Base-by-base conservation (phyloP, 2,329 filamentous ascomycete genomes). In the Berkeleyomyces basicola region DNA sequence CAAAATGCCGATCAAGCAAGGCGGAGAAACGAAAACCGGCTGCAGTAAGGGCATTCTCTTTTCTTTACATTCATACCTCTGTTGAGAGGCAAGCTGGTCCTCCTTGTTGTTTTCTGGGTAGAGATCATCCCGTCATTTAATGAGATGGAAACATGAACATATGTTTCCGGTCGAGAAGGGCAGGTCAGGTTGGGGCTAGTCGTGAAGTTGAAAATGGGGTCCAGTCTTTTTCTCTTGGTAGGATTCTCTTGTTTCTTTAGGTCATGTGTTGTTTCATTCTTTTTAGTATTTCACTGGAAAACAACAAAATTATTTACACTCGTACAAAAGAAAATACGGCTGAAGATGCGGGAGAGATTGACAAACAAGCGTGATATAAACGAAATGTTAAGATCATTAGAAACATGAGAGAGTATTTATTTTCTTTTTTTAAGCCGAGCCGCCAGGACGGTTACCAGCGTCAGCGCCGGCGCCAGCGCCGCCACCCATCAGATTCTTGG, bases 401-500 rank as follows among this genome's bases (percentile, higher is more conserved):
- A 4, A 49, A 49, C 46, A 49, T 49, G 31, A 49, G 31, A 7
- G 46, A 49, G 9, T 33, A 31, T 58, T 58, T 58, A 37, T n/a
- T 40, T 58, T 59, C 14, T 63, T 14, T 33, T 9, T 58, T 61
- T 64, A 64, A n/a, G 60, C 43, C 16, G 62, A 49, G 51, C 51
- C 51, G 39, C 66, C 65, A n/a, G 67, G 69, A 57, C 70, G 70
- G 37, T 67, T 66, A 9, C 68, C 67, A 63, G 65, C 68, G 53
- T 66, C 71, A 53, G 69, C 68, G 33, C 66, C 70, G 37, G 68
- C 66, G 7, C 67, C 67, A 60, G 65, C 68, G 51, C 70, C 71
- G 16, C 74, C 73, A 16, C 75, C 76, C 75, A 78, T 77, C 75
- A 78, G 75, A 65, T 72, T 74, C 33, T 75, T 72, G 10, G 76